Conservation (phyloP, 2,329 filamentous ascomycete genomes). For the Lasiodiplodia citricola region DNA sequence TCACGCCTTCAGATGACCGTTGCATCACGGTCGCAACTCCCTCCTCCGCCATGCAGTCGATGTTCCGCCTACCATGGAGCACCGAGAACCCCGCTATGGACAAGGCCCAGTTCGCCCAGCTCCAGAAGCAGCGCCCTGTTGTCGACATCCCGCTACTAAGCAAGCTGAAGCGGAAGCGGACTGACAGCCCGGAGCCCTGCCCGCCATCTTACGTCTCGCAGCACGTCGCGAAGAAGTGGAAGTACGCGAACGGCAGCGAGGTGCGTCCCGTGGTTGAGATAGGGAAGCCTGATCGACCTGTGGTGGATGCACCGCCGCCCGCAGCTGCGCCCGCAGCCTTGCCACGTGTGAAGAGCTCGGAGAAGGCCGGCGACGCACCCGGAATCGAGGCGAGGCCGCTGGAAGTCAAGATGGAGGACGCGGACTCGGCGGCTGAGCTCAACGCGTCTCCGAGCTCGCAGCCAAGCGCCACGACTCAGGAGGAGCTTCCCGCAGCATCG, state of each 20-base stretch:
- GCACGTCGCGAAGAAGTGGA: constrained; percentile 38
- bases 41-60: constrained; percentile 53
- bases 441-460: constrained; percentile 29
- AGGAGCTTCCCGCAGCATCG: constrained; percentile 2
- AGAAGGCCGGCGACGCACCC: constrained; percentile 17
- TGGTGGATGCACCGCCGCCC: constrained; percentile 33
- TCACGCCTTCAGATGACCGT: constrained; percentile 46
- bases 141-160: constrained; percentile 55
- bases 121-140: constrained; percentile 49
- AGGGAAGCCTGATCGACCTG: constrained; percentile 36
- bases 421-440: constrained; percentile 30
- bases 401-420: constrained; percentile 28
- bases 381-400: constrained; percentile 30
- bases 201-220: constrained; percentile 32
- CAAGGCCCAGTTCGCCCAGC: constrained; percentile 47
- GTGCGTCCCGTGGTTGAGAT: constrained; percentile 41
- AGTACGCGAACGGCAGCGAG: constrained; percentile 32
- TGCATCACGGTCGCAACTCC: constrained; percentile 43
- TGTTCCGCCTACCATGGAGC: constrained; percentile 58
- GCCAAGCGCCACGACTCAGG: constrained; percentile 36
- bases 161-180: constrained; percentile 65
- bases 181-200: constrained; percentile 52
- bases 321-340: constrained; percentile 26
- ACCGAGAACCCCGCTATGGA: constrained; percentile 50
- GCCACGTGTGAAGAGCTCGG: constrained; percentile 32